Base-by-base conservation (phyloP, 768 basidiomycete species). In the Russula dissimulans region DNA sequence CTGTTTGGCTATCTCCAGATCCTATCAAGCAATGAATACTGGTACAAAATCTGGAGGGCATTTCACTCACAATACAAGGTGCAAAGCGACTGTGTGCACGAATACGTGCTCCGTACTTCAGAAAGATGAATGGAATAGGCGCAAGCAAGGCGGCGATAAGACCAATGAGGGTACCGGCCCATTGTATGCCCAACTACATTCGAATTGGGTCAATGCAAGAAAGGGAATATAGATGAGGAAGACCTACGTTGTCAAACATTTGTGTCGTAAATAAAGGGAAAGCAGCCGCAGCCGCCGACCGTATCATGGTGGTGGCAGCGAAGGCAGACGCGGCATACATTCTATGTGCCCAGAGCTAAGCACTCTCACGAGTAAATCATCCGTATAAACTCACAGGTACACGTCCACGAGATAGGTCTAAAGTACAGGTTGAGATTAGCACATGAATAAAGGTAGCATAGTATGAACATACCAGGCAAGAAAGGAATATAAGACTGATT, bases 191-290 rank as follows among this genome's bases (percentile, higher is more conserved):
- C 43, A 66, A 46, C 52, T 56, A 15, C 17, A 22, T n/a, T 4
- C 14, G 7, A 43, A 4, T 10, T 8, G 18, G 17, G 31, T 56
- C 38, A 56, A 38, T 5, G 39, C 15, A 14, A 41, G 17, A 36
- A 15, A 22, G 22, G 15, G 15, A 2, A 5, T 36, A 41, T 15
- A 26, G 11, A 65, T 77, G 63, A 60, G 82, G 18, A 5, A 39
- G 31, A 54, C 58, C 4, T 17, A 59, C 58, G 5, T 75, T 76
- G 3, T 69, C 68, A 73, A 84, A 87, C 81, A 84, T 82, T 67
- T 85, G 81, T 7, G 76, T 75, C 0, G 82, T 85, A 70, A 87
- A 89, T 1, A 87, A 73, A 17, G 84, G 84, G 72, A 86, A 86
- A 0, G 80, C 77, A 0, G 83, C 80, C 1, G 78, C 84, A 15